Base-by-base conservation (phyloP, 805 yeast species). In the Cephaloascus albidus region DNA sequence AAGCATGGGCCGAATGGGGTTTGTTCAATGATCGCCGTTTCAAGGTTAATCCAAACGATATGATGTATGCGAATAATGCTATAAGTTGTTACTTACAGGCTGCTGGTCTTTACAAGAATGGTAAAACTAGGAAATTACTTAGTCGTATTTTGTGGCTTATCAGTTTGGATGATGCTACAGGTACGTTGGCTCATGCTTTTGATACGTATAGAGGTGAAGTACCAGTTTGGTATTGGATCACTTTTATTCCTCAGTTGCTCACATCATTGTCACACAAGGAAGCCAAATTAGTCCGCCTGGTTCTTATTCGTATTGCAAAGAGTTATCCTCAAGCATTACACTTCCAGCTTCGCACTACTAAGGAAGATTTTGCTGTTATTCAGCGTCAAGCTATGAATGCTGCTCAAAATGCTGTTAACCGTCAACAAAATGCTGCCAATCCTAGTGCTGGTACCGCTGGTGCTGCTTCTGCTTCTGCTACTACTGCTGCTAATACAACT, bases 1-100 rank as follows among this genome's bases (percentile, higher is more conserved):
- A 93, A 57, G 97, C 98, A 0, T 93, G 99, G 99, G 97, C 97
- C 3, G 97, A 94, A 57, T 93, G 99, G 99, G 99, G 98, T 44
- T 78, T 81, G 55, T 93, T 87, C 64, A 89, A 89, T 55, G 98
- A 93, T 50, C 76, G 81, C 20, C 70, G 96, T 33, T 80, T 87
- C 57, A 84, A 85, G 47, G 95, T 87, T 47, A 81, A 81, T 43
- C 90, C 89, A 1, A 76, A 68, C 37, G 94, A 86, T 50, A 78
- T 84, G 61, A 75, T 78, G 18, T 81, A 78, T 59, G 98, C 97
- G 16, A 83, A 87, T 45, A 88, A 89, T 57, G 97, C 99, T 2
- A 80, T 93, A 36, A 83, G 94, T 51, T 93, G 99, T 58, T 94
- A 89, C 60, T 68, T 93, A 47, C 97, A 94, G 59, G 99, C 99